phyloP scores from a whole-genome alignment of 139 green algal genomes.

The Coelastrella sp. region DNA sequence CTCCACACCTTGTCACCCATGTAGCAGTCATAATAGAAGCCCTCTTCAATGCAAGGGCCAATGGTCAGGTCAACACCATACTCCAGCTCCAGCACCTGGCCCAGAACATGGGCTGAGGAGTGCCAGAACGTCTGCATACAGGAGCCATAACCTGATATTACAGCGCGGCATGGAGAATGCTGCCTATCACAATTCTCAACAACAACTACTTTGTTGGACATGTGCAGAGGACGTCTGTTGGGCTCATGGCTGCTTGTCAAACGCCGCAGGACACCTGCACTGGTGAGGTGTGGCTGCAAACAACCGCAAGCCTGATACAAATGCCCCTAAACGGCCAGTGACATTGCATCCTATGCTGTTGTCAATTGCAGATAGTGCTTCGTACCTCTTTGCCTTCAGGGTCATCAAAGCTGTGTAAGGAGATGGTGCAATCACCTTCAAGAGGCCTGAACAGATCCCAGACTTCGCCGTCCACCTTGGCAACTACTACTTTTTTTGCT shows the following conservation, averaged over 20 bases:
- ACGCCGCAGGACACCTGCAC: too few relatives aligned
- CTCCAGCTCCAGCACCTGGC: conserved; percentile 94
- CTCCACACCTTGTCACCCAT: conserved; percentile 77
- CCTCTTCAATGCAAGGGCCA: conserved; percentile 93
- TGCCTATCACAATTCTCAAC: neutral
- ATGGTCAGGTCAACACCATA: conserved; percentile 98
- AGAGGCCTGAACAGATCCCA: conserved; percentile 95
- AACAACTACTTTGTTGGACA: too few relatives aligned
- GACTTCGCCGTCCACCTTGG: conserved; percentile 83
- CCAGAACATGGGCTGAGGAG: conserved; percentile 92
- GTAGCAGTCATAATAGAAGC: conserved; percentile 99
- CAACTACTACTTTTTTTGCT: conserved; percentile 91
- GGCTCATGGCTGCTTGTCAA: too few relatives aligned
- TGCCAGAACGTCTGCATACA: conserved; percentile 96
- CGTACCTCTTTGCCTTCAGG: conserved; percentile 88
- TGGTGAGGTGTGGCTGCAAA: too few relatives aligned
- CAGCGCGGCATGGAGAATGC: neutral
- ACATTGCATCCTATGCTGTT: too few relatives aligned
- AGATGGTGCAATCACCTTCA: conserved; percentile 87
- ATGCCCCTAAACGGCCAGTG: too few relatives aligned
- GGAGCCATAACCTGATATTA: neutral
- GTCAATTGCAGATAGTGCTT: neutral
- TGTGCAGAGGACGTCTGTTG: too few relatives aligned
- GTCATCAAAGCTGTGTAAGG: conserved; percentile 91
- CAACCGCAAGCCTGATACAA: too few relatives aligned